A percentile compares a stretch with the other conserved stretches of the same genome.
These are phyloP conservation scores for Halocafeteria seosinensis DNA, from an alignment of 108 stramenopile genomes.

Conservation along the genomic window DNA sequence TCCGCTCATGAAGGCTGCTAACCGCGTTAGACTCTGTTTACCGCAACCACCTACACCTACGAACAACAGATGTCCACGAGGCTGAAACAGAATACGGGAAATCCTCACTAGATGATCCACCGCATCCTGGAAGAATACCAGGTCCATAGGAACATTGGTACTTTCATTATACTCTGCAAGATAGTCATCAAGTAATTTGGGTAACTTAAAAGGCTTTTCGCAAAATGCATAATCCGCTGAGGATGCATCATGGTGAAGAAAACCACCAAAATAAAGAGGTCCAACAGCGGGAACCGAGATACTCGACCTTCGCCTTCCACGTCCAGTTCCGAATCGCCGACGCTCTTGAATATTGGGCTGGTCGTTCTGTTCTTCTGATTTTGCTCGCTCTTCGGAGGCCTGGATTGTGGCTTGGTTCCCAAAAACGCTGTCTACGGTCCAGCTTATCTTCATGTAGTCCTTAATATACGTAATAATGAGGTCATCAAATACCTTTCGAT, in stretches of 20 bases:
- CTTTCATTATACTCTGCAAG: slow-evolving; percentile 33
- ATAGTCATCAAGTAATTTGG: slow-evolving; percentile 31
- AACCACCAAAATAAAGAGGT: slow-evolving; percentile 28
- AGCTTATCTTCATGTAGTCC: slow-evolving; percentile 8
- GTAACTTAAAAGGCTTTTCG: slow-evolving; percentile 9
- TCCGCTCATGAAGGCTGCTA: slow-evolving; percentile 35
- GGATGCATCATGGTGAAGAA: slow-evolving; percentile 24
- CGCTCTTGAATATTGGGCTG: not conserved
- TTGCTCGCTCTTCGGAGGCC: not conserved
- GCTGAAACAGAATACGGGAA: slow-evolving; percentile 36
- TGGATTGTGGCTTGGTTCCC: not conserved
- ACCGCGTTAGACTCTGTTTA: slow-evolving; percentile 29
- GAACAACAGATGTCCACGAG: slow-evolving; percentile 34
- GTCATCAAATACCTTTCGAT: slow-evolving; percentile 32
- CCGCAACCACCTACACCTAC: slow-evolving; percentile 42
- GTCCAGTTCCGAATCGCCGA: no score
- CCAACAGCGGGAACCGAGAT: not conserved
- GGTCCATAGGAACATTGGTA: slow-evolving; percentile 32
- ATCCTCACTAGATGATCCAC: slow-evolving; percentile 35
- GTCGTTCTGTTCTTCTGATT: not conserved
- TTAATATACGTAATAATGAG: slow-evolving; percentile 6
- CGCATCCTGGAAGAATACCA: slow-evolving; percentile 42
- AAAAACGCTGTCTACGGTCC: slow-evolving; percentile 3
- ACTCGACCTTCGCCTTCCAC: no score
- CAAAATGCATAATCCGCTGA: slow-evolving; percentile 27